Evolutionary conservation across 2,329 filamentous ascomycete genomes (phyloP).

Genomic region (Diaporthe sp.): DNA sequence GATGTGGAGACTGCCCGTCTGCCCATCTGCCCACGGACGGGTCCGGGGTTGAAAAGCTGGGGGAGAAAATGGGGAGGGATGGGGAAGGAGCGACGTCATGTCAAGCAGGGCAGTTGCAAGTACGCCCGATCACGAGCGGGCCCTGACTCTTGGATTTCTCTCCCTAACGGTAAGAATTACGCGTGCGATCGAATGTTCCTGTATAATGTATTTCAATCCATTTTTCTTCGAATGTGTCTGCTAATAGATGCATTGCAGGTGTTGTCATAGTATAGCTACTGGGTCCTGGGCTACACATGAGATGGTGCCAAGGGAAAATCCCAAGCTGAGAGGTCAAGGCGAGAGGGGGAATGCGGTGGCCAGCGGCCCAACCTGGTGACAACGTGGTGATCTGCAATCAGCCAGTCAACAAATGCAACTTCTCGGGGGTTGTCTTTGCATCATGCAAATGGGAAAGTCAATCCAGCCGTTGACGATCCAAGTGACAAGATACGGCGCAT

Average conservation of each 20-base stretch:
- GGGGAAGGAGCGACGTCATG: constrained; percentile 23
- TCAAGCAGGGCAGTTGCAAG: background rate
- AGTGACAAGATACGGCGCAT: constrained; percentile 4
- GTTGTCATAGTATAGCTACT: background rate
- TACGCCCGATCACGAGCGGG: background rate
- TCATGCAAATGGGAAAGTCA: background rate
- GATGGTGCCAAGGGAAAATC: background rate
- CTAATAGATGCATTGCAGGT: background rate
- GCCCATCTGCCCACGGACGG: background rate
- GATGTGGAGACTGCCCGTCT: background rate
- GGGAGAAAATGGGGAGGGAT: background rate
- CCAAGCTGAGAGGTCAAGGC: background rate
- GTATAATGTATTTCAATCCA: background rate
- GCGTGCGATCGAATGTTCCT: no score
- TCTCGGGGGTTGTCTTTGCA: background rate
- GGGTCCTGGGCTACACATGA: background rate
- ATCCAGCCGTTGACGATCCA: constrained; percentile 5
- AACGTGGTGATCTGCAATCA: constrained; percentile 1
- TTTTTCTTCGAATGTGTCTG: background rate
- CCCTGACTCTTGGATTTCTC: background rate
- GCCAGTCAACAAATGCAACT: background rate
- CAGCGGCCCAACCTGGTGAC: background rate
- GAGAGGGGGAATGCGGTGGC: background rate
- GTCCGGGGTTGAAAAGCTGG: constrained; percentile 28
- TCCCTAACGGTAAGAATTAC: background rate